Base-by-base conservation (phyloP, 805 yeast genomes). In the Wickerhamomyces bovis region DNA sequence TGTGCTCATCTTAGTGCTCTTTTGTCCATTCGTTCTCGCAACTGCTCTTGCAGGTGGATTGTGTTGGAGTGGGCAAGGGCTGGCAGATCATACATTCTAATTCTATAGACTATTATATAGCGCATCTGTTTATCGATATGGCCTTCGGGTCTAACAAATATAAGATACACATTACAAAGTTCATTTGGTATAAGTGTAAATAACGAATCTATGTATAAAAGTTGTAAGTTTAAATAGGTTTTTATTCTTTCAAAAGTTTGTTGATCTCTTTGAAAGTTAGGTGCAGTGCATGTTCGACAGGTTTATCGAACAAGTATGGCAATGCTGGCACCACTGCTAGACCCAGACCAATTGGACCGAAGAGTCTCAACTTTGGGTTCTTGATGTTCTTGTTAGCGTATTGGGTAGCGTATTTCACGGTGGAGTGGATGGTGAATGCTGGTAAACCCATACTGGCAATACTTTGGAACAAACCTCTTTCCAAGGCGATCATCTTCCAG, bases 361-460 rank as follows among this genome's bases (percentile, higher is more conserved):
- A 85, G 0, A 80, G 70, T 56, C 76, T 77, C 48, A 86, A 44
- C 1, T 66, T 47, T 46, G 71, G 70, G 49, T 70, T 72, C 41
- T 70, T 67, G 44, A 75, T 63, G 60, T 81, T 79, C 62, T 81
- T 81, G 49, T 62, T 57, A 62, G 87, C 78, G 26, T 80, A 65
- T 19, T 68, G 46, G 3, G 87, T 81, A 2, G 89, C 78, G 60
- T 85, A 85, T 53, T 83, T 73, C 38, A 86, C 95, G 6, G 82
- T 70, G 2, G 85, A 73, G 62, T 86, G 95, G 56, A 86, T 86
- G 6, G 95, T 86, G 64, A 85, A 80, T 3, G 95, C 95, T 10
- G 95, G 95, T 38, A 86, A 71, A 15, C 87, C 92, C 94, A 86
- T 87, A 40, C 88, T 80, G 3, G 95, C 95, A 52, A 87, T 72